Percentiles rank a stretch among this genome's conserved stretches.
phyloP scores from a whole-genome alignment of 306 rosid genomes.

The Cicer yamashitae region DNA sequence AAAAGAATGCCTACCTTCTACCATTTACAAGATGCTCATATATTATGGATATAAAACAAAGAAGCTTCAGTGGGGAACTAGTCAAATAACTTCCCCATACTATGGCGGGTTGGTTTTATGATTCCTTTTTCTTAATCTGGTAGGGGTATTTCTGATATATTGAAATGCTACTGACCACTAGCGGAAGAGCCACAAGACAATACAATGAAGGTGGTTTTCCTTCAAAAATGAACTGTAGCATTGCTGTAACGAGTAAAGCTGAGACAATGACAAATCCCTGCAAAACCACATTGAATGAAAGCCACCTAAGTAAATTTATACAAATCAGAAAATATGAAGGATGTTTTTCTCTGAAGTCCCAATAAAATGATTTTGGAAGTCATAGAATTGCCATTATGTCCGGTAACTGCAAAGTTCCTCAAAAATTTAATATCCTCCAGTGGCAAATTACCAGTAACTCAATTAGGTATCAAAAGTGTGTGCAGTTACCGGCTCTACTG shows the following conservation, averaged over 20 bases:
- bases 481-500: constrained; percentile 15
- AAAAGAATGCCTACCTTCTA: constrained; percentile 46
- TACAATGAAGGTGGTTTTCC: constrained; percentile 88
- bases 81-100: constrained; percentile 37
- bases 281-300: constrained; percentile 46
- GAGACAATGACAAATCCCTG: constrained; percentile 99
- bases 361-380: constrained; percentile 22
- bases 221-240: constrained; percentile 92
- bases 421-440: constrained; percentile 8
- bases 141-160: constrained; percentile 89
- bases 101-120: constrained; percentile 41
- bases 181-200: constrained; percentile 89
- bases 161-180: constrained; percentile 82
- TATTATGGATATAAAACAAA: constrained; percentile 37
- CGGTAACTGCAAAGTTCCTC: constrained; percentile 20
- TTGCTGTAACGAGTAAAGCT: constrained; percentile 87
- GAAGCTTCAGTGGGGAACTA: constrained; percentile 36
- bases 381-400: neutral
- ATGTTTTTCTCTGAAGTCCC: constrained; percentile 23
- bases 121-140: constrained; percentile 70
- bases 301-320: constrained; percentile 12
- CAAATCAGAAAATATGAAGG: constrained; percentile 20
- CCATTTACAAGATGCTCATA: constrained; percentile 53
- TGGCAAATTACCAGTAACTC: constrained; percentile 13
- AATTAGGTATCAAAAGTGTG: neutral